phyloP scores from a whole-genome alignment of 352 stramenopile species.

The Detonula confervacea region DNA sequence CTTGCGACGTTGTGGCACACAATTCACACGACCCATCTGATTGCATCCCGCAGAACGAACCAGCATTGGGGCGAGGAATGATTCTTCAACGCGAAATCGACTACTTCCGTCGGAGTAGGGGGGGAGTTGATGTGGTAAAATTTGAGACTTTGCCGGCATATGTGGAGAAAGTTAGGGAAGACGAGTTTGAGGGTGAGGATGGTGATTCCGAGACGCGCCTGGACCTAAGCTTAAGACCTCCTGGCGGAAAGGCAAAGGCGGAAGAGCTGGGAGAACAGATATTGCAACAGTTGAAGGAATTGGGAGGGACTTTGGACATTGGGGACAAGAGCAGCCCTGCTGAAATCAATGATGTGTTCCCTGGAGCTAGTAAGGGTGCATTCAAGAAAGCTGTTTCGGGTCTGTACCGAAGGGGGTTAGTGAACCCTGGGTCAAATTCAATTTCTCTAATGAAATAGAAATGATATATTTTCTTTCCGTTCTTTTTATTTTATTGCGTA shows the following conservation, averaged over 20 bases:
- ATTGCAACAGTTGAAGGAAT: constrained; percentile 61
- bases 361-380: constrained; percentile 72
- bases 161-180: constrained; percentile 67
- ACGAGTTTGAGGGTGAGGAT: constrained; percentile 55
- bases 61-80: constrained; percentile 65
- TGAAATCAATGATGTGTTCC: constrained; percentile 77
- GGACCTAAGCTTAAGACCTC: constrained; percentile 66
- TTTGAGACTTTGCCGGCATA: constrained; percentile 78
- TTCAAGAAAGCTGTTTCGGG: constrained; percentile 77
- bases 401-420: constrained; percentile 68
- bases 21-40: constrained; percentile 62
- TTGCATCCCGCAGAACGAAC: constrained; percentile 59
- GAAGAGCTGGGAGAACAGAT: constrained; percentile 60
- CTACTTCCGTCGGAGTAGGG: constrained; percentile 70
- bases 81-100: constrained; percentile 78
- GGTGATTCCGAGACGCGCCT: constrained; percentile 62
- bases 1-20: constrained; percentile 65
- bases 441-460: constrained; percentile 62
- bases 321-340: constrained; percentile 77
- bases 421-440: constrained; percentile 58
- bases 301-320: constrained; percentile 52
- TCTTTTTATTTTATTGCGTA: too few species aligned
- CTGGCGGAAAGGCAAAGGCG: constrained; percentile 75
- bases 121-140: constrained; percentile 72
- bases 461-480: constrained; percentile 21